Evolutionary conservation across 192 early-diverging fungal genomes (phyloP), one percentile per base, ranked within the genome.

Genomic region (Linderina pennispora): DNA sequence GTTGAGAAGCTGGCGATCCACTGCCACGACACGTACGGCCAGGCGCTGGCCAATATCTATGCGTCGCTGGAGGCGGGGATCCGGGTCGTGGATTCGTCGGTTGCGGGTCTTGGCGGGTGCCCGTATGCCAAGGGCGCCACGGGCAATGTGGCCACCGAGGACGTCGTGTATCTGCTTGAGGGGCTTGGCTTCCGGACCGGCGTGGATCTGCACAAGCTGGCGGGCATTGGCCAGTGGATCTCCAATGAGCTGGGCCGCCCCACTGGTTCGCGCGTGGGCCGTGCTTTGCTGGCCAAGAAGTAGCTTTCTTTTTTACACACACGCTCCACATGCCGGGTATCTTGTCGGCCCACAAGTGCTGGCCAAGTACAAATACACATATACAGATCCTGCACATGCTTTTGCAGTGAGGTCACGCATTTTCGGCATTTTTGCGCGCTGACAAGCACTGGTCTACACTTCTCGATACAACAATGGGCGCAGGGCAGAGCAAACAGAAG

Each of bases 1-100:
- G 54, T 85, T 4, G 77, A 88, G 23, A 73, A 77, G 28, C 65
- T 96, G 33, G 92, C 92, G 11, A 86, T 92, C 2, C 95, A 98
- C 43, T 94, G 91, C 55, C 95, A 98, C 45, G 95, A 98, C 61
- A 98, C 95, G 7, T 98, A 94, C 63, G 95, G 95, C 4, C 91
- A 92, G 65, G 95, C 92, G 0, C 67, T 98, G 33, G 92, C 85
- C 17, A 98, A 98, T 49, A 96, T 96, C 43, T 72, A 81, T 7
- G 83, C 84, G 21, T 77, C 91, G 8, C 55, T 95, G 2, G 75
- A 87, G 68, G 70, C 79, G 40, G 96, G 93, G 4, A 75, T 98
- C 31, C 82, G 92, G n/a, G 85, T 90, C 0, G 88, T 98, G 14
- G 96, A 98, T 57, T 85, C 85, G 36, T 94, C 92, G 0, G 84